Evolutionary conservation across 352 stramenopile species (phyloP), one percentile per base, ranked within the genome.

Genomic region (Globisporangium takayamanum): DNA sequence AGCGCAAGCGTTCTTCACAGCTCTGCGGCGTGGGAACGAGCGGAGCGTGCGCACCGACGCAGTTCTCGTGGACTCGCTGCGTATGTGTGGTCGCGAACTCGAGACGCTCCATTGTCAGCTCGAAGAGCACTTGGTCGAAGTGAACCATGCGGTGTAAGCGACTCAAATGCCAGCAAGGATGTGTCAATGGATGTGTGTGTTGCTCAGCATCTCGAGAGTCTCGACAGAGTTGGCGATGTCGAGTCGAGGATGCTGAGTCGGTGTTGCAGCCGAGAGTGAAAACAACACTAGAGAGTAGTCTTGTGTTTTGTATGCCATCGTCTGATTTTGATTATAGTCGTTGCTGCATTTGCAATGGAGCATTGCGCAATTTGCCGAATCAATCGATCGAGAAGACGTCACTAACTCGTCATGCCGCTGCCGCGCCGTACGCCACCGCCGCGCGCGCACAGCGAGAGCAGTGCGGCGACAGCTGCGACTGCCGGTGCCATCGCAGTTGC

Each of bases 401-500:
- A 8, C 16, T 18, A 1, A 28, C 2, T 5, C 52, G 16, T 12
- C n/a, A 65, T 65, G 59, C 59, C 59, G 22, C 39, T 65, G 18
- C 59, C 59, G 45, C 59, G 59, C 10, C 55, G 55, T 20, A 53
- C 59, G 14, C 52, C 59, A 5, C 59, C 53, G 12, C 54, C 48
- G 12, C 18, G 28, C 11, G 14, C 58, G 22, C 16, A 33, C 58
- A 37, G 8, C 18, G 10, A 30, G 33, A 46, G 26, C 16, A 5
- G 16, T 12, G 42, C 56, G 18, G 36, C 16, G 0, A 33, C 56
- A 8, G 37, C 48, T 47, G 45, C 45, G 22, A 37, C n/a, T 2
- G 28, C 59, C 11, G 53, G 46, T 0, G 52, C 63, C 2, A 50
- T 78, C 22, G 22, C 20, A 11, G 76, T 81, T 18, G 78, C 81